Percentiles rank a stretch among this genome's conserved stretches.
phyloP scores from a whole-genome alignment of 306 rosid genomes.

The Gastrolobium bilobum region DNA sequence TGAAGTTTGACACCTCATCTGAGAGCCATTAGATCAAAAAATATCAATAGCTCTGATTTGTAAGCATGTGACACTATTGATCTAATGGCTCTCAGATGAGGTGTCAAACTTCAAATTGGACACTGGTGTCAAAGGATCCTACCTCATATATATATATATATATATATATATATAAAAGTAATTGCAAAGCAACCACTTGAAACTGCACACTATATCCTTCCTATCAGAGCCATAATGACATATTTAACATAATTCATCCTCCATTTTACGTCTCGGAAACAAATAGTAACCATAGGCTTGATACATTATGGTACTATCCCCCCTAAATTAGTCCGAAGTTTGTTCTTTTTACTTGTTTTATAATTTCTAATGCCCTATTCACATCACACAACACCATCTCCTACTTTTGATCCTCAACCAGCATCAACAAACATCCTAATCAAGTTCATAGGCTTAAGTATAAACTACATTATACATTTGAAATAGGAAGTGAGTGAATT shows the following conservation, averaged over 20 bases:
- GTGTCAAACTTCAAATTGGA: too few relatives aligned
- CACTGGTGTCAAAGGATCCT: too few relatives aligned
- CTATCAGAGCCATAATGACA: conserved; percentile 17
- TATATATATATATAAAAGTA: too few relatives aligned
- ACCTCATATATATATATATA: too few relatives aligned
- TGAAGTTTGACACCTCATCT: too few relatives aligned
- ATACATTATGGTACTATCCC: background rate
- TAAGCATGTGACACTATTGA: too few relatives aligned
- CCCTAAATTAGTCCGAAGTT: background rate
- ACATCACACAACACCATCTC: background rate
- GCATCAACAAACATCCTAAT: conserved; percentile 9
- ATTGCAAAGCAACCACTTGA: conserved; percentile 5
- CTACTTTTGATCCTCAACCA: background rate
- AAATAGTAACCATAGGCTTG: background rate
- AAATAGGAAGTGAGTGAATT: background rate
- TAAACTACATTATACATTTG: background rate
- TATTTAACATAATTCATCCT: too few relatives aligned
- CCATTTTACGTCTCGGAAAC: conserved; percentile 13
- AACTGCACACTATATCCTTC: background rate
- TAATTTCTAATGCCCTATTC: background rate
- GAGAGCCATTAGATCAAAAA: too few relatives aligned
- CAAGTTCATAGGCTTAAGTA: conserved; percentile 18
- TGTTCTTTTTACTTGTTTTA: background rate
- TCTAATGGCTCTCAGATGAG: too few relatives aligned
- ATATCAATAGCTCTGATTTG: too few relatives aligned